These are phyloP conservation scores for Vigna angularis DNA, from an alignment of 306 rosid genomes.

Conservation along the genomic window DNA sequence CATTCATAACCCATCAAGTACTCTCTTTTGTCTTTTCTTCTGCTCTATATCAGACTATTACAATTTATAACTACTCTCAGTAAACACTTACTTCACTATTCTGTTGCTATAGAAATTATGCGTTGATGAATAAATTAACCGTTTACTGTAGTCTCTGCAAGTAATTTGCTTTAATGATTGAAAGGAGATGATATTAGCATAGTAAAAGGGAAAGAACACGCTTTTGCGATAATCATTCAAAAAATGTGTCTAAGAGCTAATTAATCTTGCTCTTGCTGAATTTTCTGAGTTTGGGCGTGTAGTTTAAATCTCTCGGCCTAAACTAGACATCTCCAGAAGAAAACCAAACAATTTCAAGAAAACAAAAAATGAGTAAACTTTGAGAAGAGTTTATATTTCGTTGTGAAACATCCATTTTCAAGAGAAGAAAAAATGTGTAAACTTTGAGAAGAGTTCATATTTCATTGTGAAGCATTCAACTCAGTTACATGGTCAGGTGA, in stretches of 20 bases:
- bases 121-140: no score
- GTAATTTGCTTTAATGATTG: neutral
- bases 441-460: neutral
- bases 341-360: slow-evolving; percentile 23
- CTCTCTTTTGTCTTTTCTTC: slow-evolving; percentile 39
- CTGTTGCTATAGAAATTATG: neutral
- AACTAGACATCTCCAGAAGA: neutral
- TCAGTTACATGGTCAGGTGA: slow-evolving; percentile 51
- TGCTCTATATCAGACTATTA: neutral
- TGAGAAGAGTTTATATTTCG: slow-evolving; percentile 10
- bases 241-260: neutral
- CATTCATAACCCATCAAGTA: slow-evolving; percentile 36
- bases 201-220: slow-evolving; percentile 1
- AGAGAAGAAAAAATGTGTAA: neutral
- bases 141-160: no score
- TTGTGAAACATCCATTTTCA: slow-evolving; percentile 35
- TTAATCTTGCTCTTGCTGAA: neutral
- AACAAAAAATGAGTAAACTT: neutral
- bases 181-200: neutral
- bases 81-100: neutral
- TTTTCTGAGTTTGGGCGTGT: neutral
- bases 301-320: neutral
- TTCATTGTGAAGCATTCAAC: slow-evolving; percentile 40
- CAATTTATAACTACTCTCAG: neutral
- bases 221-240: slow-evolving; percentile 5